Evolutionary conservation across 345 rosid genomes (phyloP), one percentile per base, ranked within the genome.

Genomic region (Gossypium raimondii): DNA sequence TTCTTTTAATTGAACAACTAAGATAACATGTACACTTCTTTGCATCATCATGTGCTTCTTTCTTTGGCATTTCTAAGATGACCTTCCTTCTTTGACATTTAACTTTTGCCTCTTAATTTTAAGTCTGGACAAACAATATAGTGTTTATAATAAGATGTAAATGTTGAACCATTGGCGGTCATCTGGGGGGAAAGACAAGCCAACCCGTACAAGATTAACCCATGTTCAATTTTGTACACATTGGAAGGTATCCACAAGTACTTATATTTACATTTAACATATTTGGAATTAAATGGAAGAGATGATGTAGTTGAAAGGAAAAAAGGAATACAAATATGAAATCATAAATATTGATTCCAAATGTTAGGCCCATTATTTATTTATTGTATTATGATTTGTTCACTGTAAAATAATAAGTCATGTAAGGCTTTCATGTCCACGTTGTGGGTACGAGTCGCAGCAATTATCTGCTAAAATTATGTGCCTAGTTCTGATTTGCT

Each of bases 31-130:
- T 14, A 67, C 20, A 13, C 11, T 24, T 22, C 57, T 14, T 47
- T 48, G 12, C 24, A 67, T 48, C 41, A 67, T 67, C 57, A 52
- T 55, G 59, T 67, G 72, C 70, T 43, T 44, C 22, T 11, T 20
- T 45, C 12, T 12, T 2, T 63, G 7, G 41, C 41, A 34, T 34
- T 34, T 34, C 7, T 34, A 29, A 4, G 38, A 29, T 0, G 6
- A 29, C 38, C 38, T 34, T 11, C 2, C 7, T 50, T 58, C 9
- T 14, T 61, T 61, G 44, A 34, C 17, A 12, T 61, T 29, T 62
- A 53, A 53, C 7, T 14, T 29, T 4, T 1, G 18, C 8, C 11
- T 14, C 4, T 61, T 61, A n/a, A 17, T 6, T 53, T 14, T 29
- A 10, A 27, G 64, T 60, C 41, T 25, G 13, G 3, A 12, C 11